Evolutionary conservation across 2,329 filamentous ascomycete genomes (phyloP).

Genomic region (Alternaria conjuncta): DNA sequence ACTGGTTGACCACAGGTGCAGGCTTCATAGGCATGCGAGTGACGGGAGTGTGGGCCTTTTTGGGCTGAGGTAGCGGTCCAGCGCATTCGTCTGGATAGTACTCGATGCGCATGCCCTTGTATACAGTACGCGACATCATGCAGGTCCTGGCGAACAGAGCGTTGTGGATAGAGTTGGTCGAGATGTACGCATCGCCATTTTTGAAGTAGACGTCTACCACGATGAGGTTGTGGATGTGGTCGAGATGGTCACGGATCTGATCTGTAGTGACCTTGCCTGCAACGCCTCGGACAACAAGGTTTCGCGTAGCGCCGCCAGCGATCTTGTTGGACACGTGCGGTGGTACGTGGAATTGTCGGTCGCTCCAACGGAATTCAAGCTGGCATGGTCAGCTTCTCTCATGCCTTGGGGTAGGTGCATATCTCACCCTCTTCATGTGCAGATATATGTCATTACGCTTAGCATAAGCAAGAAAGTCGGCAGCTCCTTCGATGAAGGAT

Average conservation of each 20-base stretch:
- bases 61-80: slow-evolving; percentile 56
- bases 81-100: slow-evolving; percentile 78
- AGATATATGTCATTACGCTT: slow-evolving; percentile 73
- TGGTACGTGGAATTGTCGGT: slow-evolving; percentile 72
- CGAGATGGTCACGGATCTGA: slow-evolving; percentile 72
- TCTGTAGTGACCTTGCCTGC: slow-evolving; percentile 65
- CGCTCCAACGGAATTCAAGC: slow-evolving; percentile 73
- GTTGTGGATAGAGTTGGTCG: slow-evolving; percentile 77
- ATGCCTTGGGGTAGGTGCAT: not conserved
- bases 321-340: slow-evolving; percentile 70
- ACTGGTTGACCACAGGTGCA: slow-evolving; percentile 36
- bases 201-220: slow-evolving; percentile 69
- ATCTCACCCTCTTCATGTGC: slow-evolving; percentile 68
- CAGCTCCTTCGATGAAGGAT: slow-evolving; percentile 70
- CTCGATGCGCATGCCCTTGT: slow-evolving; percentile 73
- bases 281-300: slow-evolving; percentile 71
- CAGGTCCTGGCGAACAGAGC: slow-evolving; percentile 78
- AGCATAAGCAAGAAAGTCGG: slow-evolving; percentile 68
- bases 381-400: slow-evolving; percentile 42
- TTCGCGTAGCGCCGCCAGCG: slow-evolving; percentile 71
- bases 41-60: slow-evolving; percentile 15
- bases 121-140: slow-evolving; percentile 72
- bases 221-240: slow-evolving; percentile 81
- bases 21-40: slow-evolving; percentile 20
- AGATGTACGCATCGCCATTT: slow-evolving; percentile 68